Evolutionary conservation across 306 rosid genomes (phyloP), one percentile per base, ranked within the genome.

Genomic region (Quercus cerris): DNA sequence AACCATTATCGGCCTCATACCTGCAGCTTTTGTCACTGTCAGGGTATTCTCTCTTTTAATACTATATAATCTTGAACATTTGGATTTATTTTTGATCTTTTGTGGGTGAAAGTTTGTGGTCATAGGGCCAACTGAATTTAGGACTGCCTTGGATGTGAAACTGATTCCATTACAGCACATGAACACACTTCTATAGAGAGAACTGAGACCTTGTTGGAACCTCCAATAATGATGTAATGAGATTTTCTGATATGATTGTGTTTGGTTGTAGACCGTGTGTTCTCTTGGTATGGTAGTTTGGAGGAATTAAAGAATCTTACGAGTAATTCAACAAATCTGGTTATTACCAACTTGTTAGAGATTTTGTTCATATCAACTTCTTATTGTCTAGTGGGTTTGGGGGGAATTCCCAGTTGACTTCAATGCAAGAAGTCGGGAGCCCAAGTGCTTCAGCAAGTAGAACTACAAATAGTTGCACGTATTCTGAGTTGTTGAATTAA

Each of bases 11-110:
- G 99, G 99, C 62, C 91, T 95, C 71, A 90, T 95, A 71, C 99
- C 99, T 10, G 98, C 98, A 51, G 94, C 99, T 38, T 95, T 85
- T 73, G 92, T 95, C 80, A 95, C 99, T 55, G 99, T 95, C 88
- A 91, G 80, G 98, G 99, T 95, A 90, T 30, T 61, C 54, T 78
- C 35, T 54, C 73, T 75, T 23, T 51, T 17, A 20, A 18, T 71
- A 7, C 13, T 64, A 1, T 20, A 58, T n/a, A n/a, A 74, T 38
- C 73, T 33, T 46, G 57, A 49, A 54, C 31, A 19, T 35, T 56
- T 61, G 70, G 63, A 7, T 59, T 72, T 79, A 56, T 49, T 78
- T 56, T 3, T 33, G 4, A 67, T 9, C 38, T 82, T 41, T 41
- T 56, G 15, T 38, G 72, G 13, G 10, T 56, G 33, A 63, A 28